Evolutionary conservation across 106 monocot genomes (phyloP).

Genomic region (Apostasia ramifera): DNA sequence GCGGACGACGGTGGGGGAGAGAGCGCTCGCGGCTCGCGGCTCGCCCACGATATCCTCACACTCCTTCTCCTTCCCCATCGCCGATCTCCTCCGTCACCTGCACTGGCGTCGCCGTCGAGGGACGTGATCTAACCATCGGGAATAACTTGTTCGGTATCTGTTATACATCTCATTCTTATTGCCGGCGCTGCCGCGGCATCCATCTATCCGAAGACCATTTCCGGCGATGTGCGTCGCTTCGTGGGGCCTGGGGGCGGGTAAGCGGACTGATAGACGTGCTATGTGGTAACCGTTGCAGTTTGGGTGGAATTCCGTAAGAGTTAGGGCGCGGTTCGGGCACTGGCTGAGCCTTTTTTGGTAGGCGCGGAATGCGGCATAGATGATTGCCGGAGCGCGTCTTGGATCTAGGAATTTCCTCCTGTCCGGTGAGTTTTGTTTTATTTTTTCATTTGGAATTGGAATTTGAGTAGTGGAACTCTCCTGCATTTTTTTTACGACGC

Average conservation of each 20-base stretch:
- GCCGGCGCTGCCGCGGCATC: not conserved
- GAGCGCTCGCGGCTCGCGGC: not conserved
- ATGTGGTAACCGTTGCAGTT: not conserved
- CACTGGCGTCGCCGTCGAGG: not conserved
- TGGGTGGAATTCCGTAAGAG: too few species aligned
- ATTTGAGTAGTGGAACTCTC: conserved; percentile 4
- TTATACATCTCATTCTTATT: not conserved
- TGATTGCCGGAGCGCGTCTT: not conserved
- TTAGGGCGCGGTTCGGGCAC: conserved; percentile 6
- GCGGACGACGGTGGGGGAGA: conserved; percentile 1
- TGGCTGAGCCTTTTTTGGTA: not conserved
- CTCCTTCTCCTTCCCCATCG: not conserved
- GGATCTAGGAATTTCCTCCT: not conserved
- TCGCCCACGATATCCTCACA: conserved; percentile 1
- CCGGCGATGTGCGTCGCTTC: not conserved
- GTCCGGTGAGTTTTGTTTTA: not conserved
- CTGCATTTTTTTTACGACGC: not conserved
- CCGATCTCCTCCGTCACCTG: not conserved
- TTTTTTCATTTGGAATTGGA: not conserved
- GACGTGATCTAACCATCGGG: not conserved
- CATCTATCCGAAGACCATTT: not conserved
- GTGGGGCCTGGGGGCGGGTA: not conserved
- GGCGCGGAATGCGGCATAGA: conserved; percentile 1
- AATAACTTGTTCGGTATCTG: not conserved
- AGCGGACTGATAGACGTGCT: not conserved